These are phyloP conservation scores for Stagonosporopsis rhizophila DNA, from an alignment of 2,329 filamentous ascomycete species.

Conservation along the genomic window DNA sequence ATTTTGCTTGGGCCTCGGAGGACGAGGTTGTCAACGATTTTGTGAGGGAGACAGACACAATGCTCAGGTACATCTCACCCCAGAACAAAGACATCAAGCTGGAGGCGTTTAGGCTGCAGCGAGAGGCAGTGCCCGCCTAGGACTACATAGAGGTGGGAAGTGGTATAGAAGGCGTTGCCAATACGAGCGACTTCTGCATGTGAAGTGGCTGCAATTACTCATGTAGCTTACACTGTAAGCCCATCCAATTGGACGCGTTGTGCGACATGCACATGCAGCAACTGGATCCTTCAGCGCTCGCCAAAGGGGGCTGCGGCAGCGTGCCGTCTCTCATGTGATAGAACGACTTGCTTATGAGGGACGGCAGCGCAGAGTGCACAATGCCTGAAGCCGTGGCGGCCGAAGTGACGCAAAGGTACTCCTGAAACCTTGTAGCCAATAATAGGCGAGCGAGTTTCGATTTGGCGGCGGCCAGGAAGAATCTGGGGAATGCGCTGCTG, in stretches of 20 bases:
- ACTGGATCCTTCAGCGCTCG: background rate
- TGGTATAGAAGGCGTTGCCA: conserved; percentile 1
- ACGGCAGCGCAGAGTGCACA: background rate
- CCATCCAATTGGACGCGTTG: background rate
- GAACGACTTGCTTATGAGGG: background rate
- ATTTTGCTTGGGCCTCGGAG: conserved; percentile 50
- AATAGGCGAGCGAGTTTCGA: conserved; percentile 5
- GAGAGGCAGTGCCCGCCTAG: conserved; percentile 12
- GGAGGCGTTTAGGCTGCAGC: conserved; percentile 41
- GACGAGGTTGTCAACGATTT: conserved; percentile 47
- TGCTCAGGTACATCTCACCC: conserved; percentile 41
- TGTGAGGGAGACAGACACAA: conserved; percentile 28
- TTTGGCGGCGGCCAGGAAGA: background rate
- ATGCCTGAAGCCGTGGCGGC: background rate
- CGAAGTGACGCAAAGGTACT: conserved; percentile 2
- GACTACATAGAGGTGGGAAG: background rate
- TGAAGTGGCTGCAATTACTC: conserved; percentile 11
- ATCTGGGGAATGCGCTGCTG: conserved; percentile 10
- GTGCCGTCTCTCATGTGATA: conserved; percentile 8
- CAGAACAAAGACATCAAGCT: conserved; percentile 45
- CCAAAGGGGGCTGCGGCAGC: background rate
- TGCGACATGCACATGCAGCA: conserved; percentile 11
- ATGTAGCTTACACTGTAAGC: background rate
- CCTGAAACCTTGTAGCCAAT: conserved; percentile 1
- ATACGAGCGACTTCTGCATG: conserved; percentile 11